Evolutionary conservation across 352 stramenopile species (phyloP), one percentile per base, ranked within the genome.

Genomic region (Elongisporangium undulatum): DNA sequence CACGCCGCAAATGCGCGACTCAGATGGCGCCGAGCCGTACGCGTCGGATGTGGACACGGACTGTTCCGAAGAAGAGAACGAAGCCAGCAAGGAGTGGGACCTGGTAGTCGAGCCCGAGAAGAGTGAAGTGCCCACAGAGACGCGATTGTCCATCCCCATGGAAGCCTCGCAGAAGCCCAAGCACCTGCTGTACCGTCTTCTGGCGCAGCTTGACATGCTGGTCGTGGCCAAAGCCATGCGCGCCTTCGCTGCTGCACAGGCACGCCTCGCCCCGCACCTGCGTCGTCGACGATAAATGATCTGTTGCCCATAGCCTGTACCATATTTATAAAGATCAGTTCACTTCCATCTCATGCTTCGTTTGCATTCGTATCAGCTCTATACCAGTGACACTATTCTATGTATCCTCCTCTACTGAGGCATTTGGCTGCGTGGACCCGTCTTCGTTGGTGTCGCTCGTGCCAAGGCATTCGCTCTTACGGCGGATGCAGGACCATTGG

Each of bases 11-110:
- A 41, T 41, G 29, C 29, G 20, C 16, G 49, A 65, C 22, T 15
- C 50, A 0, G 49, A 64, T 22, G 51, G 59, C 12, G 55, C 56
- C 4, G 58, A 48, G 26, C 58, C 49, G 1, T 79, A 82, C 39
- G 77, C 77, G 52, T 92, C 82, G 9, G 82, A 92, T 58, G 68
- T 80, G 0, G 82, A 92, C 38, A 92, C 74, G 1, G 61, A 63
- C 3, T 68, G 41, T 8, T 89, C 76, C 21, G 81, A 89, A 50
- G 76, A 86, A 19, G 71, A 79, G 12, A 71, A 79, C 1, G 75
- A 79, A 51, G 55, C 23, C 2, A 62, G 66, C 23, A 67, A 55
- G 9, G 74, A 84, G 9, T 89, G 75, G 79, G 71, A 83, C 48
- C 51, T 90, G n/a, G 67, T 83, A 5, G 49, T 69, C 4, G 12